A percentile compares a stretch with the other conserved stretches of the same genome.
Conservation (phyloP, 108 stramenopile genomes). For the Cylindrotheca fusiformis region DNA sequence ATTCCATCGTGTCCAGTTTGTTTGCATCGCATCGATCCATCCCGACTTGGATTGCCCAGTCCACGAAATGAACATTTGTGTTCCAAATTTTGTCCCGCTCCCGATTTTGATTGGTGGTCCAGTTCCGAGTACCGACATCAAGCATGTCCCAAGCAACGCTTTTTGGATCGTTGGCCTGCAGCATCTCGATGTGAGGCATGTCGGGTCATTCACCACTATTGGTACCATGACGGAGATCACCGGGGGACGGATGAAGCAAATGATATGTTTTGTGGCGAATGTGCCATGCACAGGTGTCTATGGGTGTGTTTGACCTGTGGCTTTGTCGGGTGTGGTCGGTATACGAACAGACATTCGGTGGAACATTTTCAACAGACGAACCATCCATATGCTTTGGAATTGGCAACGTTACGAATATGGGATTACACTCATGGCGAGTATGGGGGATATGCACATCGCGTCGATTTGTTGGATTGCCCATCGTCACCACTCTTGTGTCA, state of each 20-base stretch:
- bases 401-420: constrained; percentile 94
- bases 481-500: constrained; percentile 31
- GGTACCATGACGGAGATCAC: constrained; percentile 19
- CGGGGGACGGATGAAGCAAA: constrained; percentile 14
- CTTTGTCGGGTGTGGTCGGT: constrained; percentile 93
- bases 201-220: constrained; percentile 54
- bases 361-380: constrained; percentile 74
- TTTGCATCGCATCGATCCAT: constrained; percentile 71
- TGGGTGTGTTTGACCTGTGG: constrained; percentile 98
- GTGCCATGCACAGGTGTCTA: constrained; percentile 75
- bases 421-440: constrained; percentile 76
- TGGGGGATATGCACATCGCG: constrained; percentile 86
- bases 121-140: constrained; percentile 2
- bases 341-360: constrained; percentile 83
- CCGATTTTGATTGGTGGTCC: constrained; percentile 19
- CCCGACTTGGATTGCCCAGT: constrained; percentile 55
- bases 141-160: constrained; percentile 57
- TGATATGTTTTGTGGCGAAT: constrained; percentile 54
- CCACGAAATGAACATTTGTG: constrained; percentile 58
- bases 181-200: constrained; percentile 68
- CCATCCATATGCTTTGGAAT: constrained; percentile 93
- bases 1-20: constrained; percentile 84
- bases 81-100: constrained; percentile 56
- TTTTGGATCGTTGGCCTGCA: constrained; percentile 56
- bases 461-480: constrained; percentile 77